phyloP scores from a whole-genome alignment of 371 early-diverging fungal genomes.

The Zancudomyces culisetae region DNA sequence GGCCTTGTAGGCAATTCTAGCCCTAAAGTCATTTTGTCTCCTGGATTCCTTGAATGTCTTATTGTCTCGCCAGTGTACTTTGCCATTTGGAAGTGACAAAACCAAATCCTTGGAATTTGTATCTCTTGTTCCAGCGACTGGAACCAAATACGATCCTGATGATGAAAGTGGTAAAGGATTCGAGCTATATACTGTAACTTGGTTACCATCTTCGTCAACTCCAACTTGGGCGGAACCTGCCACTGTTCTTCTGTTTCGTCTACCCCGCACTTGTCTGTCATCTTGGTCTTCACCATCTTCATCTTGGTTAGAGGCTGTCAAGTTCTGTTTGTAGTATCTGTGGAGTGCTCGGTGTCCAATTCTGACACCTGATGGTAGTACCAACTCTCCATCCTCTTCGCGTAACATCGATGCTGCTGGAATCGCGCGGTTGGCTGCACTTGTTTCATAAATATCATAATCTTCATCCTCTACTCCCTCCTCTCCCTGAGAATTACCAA shows the following conservation, averaged over 20 bases:
- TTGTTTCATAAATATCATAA: conserved; percentile 5
- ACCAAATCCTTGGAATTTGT: conserved; percentile 10
- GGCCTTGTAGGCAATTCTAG: conserved; percentile 54
- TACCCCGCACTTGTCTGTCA: too few relatives aligned
- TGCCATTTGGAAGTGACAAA: conserved; percentile 20
- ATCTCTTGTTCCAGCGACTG: too few relatives aligned
- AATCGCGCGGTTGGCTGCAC: conserved; percentile 2
- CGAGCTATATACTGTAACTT: conserved; percentile 14
- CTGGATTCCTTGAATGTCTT: conserved; percentile 33
- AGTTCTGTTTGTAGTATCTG: conserved; percentile 71
- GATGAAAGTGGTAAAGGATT: conserved; percentile 17
- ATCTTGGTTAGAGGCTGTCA: conserved; percentile 34
- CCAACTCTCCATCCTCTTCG: conserved; percentile 60
- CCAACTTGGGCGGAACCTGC: conserved; percentile 34
- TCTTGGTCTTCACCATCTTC: too few relatives aligned
- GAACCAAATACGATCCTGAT: too few relatives aligned
- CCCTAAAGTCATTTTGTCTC: conserved; percentile 39
- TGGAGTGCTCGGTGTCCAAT: conserved; percentile 68
- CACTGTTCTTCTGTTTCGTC: too few relatives aligned
- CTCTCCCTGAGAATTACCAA: conserved; percentile 35
- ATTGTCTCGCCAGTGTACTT: conserved; percentile 25
- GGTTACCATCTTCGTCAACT: conserved; percentile 3
- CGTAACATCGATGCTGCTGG: conserved; percentile 19
- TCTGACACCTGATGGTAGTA: conserved; percentile 63
- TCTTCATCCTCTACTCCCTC: conserved; percentile 9